Conservation (phyloP, 1,284 basidiomycete species). For the Phenoliferia sp. region DNA sequence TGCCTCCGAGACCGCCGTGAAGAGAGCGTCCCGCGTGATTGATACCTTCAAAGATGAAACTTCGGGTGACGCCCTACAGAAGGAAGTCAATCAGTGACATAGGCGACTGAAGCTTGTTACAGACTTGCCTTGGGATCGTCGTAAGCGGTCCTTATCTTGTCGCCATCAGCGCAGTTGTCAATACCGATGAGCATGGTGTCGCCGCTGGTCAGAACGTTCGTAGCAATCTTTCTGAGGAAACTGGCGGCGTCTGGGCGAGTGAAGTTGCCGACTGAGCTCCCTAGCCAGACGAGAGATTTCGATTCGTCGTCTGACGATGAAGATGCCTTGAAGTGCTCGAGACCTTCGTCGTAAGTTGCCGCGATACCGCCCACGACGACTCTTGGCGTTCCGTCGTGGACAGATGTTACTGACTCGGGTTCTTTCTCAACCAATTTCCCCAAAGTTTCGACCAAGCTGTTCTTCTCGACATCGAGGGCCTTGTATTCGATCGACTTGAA, state of each 20-base stretch:
- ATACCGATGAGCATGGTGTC: slow-evolving; percentile 66
- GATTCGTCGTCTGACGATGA: not conserved
- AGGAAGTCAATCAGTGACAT: not conserved
- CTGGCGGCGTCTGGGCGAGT: slow-evolving; percentile 62
- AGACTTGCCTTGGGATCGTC: slow-evolving; percentile 57
- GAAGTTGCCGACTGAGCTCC: slow-evolving; percentile 92
- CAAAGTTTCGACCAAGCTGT: slow-evolving; percentile 78
- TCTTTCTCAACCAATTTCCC: slow-evolving; percentile 57
- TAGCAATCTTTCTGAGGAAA: slow-evolving; percentile 72
- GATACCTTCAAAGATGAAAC: slow-evolving; percentile 89
- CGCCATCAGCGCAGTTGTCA: slow-evolving; percentile 70
- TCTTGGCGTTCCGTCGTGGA: slow-evolving; percentile 46
- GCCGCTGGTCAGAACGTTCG: slow-evolving; percentile 53
- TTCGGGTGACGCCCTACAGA: slow-evolving; percentile 60
- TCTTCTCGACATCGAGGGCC: slow-evolving; percentile 73
- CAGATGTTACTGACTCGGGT: slow-evolving; percentile 51
- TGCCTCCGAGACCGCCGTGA: slow-evolving; percentile 26
- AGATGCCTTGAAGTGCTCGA: slow-evolving; percentile 11
- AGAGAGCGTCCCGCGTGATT: slow-evolving; percentile 47
- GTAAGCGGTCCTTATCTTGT: slow-evolving; percentile 71
- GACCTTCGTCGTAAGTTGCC: slow-evolving; percentile 29
- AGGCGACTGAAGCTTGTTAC: not conserved
- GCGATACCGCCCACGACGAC: slow-evolving; percentile 26
- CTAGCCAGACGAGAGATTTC: slow-evolving; percentile 80
- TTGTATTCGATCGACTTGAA: slow-evolving; percentile 41